Evolutionary conservation across 805 yeast species (phyloP).

Genomic region (Metschnikowia proteae): DNA sequence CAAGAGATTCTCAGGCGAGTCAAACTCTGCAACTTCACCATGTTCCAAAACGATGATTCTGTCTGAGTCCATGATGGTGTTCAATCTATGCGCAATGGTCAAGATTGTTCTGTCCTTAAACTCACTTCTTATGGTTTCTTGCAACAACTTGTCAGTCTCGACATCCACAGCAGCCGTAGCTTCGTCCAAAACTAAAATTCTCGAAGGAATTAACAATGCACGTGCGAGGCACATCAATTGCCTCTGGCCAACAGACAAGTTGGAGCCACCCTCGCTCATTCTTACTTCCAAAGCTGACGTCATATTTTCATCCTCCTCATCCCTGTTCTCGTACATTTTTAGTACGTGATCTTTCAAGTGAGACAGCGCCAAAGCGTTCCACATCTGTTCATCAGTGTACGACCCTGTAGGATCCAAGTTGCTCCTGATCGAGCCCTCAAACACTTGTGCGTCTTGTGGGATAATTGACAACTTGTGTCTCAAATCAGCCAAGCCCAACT

Average conservation of each 20-base stretch:
- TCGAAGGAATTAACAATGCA: conserved; percentile 60
- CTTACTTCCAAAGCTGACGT: conserved; percentile 31
- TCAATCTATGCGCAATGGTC: conserved; percentile 81
- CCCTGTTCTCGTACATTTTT: conserved; percentile 33
- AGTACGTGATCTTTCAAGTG: conserved; percentile 40
- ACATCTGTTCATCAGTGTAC: conserved; percentile 35
- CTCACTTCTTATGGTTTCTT: conserved; percentile 71
- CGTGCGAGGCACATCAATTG: conserved; percentile 73
- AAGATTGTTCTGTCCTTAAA: conserved; percentile 74
- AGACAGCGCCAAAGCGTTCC: conserved; percentile 42
- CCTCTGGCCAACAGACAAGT: conserved; percentile 52
- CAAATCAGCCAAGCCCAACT: conserved; percentile 41
- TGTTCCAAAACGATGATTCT: conserved; percentile 70
- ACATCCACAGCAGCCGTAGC: conserved; percentile 91
- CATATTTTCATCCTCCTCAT: conserved; percentile 21
- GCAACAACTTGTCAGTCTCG: conserved; percentile 73
- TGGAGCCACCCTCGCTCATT: conserved; percentile 44
- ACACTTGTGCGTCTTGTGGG: conserved; percentile 46
- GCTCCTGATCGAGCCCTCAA: conserved; percentile 40
- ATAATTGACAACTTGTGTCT: conserved; percentile 41
- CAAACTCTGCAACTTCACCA: conserved; percentile 75
- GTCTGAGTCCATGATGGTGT: conserved; percentile 80
- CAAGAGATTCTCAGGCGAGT: conserved; percentile 63
- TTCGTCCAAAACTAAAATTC: conserved; percentile 70
- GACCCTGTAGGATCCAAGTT: conserved; percentile 40